Evolutionary conservation across 2,329 filamentous ascomycete species (phyloP), one percentile per base, ranked within the genome.

Genomic region (Diaporthe citri): DNA sequence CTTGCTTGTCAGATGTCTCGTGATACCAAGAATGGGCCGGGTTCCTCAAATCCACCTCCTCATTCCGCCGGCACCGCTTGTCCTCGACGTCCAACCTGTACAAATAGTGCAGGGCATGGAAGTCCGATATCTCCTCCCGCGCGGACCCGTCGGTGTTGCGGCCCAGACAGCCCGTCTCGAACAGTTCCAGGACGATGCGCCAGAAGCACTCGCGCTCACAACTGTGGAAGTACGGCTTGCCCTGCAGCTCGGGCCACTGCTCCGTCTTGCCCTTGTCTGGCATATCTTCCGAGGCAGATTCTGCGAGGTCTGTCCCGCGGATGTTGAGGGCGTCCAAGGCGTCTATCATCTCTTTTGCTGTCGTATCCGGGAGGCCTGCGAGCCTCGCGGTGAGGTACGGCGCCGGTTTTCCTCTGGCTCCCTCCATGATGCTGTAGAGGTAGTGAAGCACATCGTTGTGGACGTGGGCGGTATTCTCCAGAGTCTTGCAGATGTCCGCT

Each of bases 41-140:
- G 10, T 72, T 64, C 25, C 51, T 57, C 52, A 76, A 25, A 17
- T 62, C 60, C n/a, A 62, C 66, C 2, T 71, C 74, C 59, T 71
- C 72, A n/a, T 72, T 51, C 13, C 39, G 39, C 22, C 57, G 43
- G 7, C 41, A 55, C 20, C 74, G 43, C 41, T n/a, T 46, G 15
- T 76, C 48, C 66, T 76, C 74, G 20, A 67, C 39, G 2, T 76
- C 64, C n/a, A 76, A n/a, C 17, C 66, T 69, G 34, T 71, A 76
- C 41, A 76, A 36, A 25, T 71, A 57, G 46, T 76, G 74, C 48
- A 74, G 66, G 2, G 66, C 69, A 52, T 70, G 56, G 12, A 76
- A 76, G 57, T 66, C 67, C 22, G 59, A 36, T 41, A 72, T 69
- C 4, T 9, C 20, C 17, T 71, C 72, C 41, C 64, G 66, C 25